These are phyloP conservation scores for Eucalyptus cloeziana DNA, from an alignment of 345 rosid species.

Conservation along the genomic window DNA sequence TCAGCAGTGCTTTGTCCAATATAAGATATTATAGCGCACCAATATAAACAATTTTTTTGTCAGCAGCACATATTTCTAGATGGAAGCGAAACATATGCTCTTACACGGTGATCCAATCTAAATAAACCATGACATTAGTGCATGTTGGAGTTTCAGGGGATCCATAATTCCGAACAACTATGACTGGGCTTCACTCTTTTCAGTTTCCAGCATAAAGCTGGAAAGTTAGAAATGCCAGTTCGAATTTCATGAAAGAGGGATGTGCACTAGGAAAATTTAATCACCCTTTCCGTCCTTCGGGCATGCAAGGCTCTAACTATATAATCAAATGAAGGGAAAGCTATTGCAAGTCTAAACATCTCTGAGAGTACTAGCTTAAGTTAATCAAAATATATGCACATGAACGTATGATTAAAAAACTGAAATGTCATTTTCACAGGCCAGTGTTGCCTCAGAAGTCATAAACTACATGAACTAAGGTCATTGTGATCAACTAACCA, in stretches of 20 bases:
- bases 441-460: background rate
- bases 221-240: background rate
- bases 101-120: background rate
- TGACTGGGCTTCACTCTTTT: background rate
- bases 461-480: background rate
- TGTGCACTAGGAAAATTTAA: background rate
- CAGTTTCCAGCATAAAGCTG: background rate
- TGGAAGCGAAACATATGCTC: background rate
- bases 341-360: background rate
- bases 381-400: background rate
- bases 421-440: background rate
- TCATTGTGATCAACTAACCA: background rate
- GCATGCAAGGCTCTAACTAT: background rate
- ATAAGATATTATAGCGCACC: background rate
- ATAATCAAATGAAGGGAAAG: background rate
- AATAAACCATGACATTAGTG: background rate
- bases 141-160: background rate
- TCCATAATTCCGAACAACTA: background rate
- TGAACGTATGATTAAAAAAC: background rate
- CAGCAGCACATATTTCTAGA: background rate
- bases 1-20: background rate
- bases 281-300: background rate
- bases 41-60: background rate
- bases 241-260: background rate
- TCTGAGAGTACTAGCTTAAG: background rate